Percentiles rank a stretch among this genome's conserved stretches.
Evolutionary conservation across 768 basidiomycete genomes (phyloP).

Genomic region (Leccinum barrowsii): DNA sequence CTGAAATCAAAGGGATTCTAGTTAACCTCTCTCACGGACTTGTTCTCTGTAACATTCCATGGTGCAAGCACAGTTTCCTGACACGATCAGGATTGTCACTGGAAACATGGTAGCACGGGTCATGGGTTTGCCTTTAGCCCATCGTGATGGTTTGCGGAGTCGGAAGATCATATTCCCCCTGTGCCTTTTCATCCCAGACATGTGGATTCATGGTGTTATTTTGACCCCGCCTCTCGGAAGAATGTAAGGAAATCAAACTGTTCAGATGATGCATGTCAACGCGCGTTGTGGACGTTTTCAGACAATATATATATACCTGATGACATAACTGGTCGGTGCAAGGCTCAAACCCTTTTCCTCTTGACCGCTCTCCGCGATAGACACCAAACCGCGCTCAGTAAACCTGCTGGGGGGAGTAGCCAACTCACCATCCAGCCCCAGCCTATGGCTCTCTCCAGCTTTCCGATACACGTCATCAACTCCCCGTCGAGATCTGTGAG

Average conservation of each 20-base stretch:
- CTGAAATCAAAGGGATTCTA: too few relatives aligned
- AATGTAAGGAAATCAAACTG: too few relatives aligned
- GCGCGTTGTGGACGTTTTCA: too few relatives aligned
- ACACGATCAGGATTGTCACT: background rate
- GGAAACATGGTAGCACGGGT: background rate
- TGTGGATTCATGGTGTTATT: too few relatives aligned
- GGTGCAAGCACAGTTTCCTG: background rate
- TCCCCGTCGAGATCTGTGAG: conserved; percentile 59
- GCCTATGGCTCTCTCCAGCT: conserved; percentile 45
- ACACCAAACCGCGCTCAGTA: conserved; percentile 45
- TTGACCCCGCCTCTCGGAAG: too few relatives aligned
- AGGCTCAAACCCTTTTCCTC: conserved; percentile 11
- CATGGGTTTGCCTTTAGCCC: background rate
- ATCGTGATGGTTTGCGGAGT: too few relatives aligned
- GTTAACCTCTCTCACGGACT: background rate
- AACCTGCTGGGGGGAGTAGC: conserved; percentile 53
- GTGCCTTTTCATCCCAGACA: too few relatives aligned
- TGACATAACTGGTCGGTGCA: background rate
- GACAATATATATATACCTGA: too few relatives aligned
- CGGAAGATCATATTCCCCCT: too few relatives aligned
- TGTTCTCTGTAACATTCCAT: background rate
- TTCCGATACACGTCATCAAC: conserved; percentile 37
- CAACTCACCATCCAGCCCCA: conserved; percentile 62
- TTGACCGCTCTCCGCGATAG: conserved; percentile 34
- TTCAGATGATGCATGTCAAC: too few relatives aligned